Evolutionary conservation across 306 rosid species (phyloP).

Genomic region (Dryas alaskensis): DNA sequence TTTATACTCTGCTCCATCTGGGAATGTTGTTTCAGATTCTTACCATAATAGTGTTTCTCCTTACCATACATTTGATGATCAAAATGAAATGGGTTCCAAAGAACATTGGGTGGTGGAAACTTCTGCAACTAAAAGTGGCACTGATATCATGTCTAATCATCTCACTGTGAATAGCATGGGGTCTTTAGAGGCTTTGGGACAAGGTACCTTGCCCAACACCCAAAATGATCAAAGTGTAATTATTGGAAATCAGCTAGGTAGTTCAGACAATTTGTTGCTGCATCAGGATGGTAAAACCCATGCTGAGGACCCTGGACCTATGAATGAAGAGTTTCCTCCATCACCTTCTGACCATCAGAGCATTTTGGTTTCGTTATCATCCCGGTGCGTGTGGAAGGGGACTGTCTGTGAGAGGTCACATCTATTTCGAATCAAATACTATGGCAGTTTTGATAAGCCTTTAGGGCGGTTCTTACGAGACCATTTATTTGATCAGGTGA

Average conservation of each 20-base stretch:
- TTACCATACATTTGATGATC: constrained; percentile 23
- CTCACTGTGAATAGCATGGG: constrained; percentile 27
- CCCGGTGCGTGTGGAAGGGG: constrained; percentile 98
- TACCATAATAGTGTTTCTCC: constrained; percentile 35
- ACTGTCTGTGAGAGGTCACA: constrained; percentile 95
- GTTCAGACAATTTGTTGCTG: constrained; percentile 36
- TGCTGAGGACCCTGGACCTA: constrained; percentile 28
- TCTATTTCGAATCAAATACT: constrained; percentile 90
- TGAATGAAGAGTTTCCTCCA: constrained; percentile 79
- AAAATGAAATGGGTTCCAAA: constrained; percentile 32
- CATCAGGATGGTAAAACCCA: constrained; percentile 40
- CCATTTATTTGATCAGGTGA: constrained; percentile 94
- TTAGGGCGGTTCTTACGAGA: constrained; percentile 86
- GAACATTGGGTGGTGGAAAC: constrained; percentile 31
- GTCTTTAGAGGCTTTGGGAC: constrained; percentile 38
- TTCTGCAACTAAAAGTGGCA: constrained; percentile 33
- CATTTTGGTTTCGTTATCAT: constrained; percentile 91
- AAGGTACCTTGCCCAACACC: constrained; percentile 24
- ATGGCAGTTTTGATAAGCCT: constrained; percentile 92
- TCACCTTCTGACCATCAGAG: constrained; percentile 93
- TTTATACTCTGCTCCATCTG: constrained; percentile 36
- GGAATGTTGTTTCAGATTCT: constrained; percentile 38
- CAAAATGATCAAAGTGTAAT: constrained; percentile 38
- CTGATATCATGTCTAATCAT: constrained; percentile 32
- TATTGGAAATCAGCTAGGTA: constrained; percentile 35